phyloP scores from a whole-genome alignment of 2,329 filamentous ascomycete species.

The Pseudogymnoascus pannorum region DNA sequence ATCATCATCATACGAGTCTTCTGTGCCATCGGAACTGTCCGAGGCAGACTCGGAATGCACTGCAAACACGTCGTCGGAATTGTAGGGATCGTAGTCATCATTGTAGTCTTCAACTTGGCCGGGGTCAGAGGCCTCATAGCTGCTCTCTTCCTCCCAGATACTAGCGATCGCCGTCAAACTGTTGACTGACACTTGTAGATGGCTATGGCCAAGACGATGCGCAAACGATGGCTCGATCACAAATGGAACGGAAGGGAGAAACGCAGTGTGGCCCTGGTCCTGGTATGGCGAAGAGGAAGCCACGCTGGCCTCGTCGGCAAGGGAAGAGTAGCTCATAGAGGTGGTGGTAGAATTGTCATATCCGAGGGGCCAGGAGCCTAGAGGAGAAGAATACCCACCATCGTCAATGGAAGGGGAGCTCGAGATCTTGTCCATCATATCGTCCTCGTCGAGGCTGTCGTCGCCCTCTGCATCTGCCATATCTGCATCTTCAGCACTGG shows the following conservation, averaged over 20 bases:
- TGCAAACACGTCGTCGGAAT: conserved; percentile 31
- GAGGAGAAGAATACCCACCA: conserved; percentile 62
- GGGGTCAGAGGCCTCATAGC: background rate
- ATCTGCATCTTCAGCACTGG: conserved; percentile 51
- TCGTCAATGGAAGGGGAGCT: conserved; percentile 98
- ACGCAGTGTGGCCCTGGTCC: background rate
- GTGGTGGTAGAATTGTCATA: conserved; percentile 13
- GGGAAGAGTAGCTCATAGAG: background rate
- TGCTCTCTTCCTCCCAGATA: conserved; percentile 1
- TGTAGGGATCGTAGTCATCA: conserved; percentile 47
- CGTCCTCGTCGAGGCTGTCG: conserved; percentile 70
- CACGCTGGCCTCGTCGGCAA: background rate
- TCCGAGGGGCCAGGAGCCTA: conserved; percentile 24
- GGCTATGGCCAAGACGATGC: conserved; percentile 25
- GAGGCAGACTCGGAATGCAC: conserved; percentile 18
- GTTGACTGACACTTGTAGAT: conserved; percentile 17
- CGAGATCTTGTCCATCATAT: conserved; percentile 98
- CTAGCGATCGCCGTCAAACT: background rate
- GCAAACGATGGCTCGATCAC: conserved; percentile 27
- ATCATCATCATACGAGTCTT: conserved; percentile 28
- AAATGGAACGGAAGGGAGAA: conserved; percentile 10
- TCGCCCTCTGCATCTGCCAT: conserved; percentile 62
- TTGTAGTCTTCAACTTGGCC: conserved; percentile 11
- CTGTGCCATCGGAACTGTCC: conserved; percentile 21
- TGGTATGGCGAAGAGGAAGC: background rate